Conservation (phyloP, 2,329 filamentous ascomycete genomes). For the Fusarium musae region DNA sequence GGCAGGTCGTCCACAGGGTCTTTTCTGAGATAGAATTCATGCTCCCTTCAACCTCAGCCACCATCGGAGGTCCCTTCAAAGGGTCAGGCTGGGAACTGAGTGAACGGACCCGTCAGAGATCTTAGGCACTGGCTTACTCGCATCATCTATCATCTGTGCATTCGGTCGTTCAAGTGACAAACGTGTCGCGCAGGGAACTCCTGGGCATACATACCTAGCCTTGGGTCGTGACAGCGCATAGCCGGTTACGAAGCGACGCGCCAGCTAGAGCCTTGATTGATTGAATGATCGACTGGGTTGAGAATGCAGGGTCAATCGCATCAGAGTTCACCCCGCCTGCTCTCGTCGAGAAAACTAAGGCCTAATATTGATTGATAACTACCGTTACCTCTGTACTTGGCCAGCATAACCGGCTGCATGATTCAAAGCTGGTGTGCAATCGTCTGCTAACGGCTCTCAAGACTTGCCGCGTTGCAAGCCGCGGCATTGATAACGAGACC, state of each 20-base stretch:
- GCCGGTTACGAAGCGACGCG: constrained; percentile 33
- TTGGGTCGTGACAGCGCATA: constrained; percentile 29
- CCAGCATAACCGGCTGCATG: constrained; percentile 18
- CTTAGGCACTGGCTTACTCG: constrained; percentile 27
- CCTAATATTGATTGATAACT: background rate
- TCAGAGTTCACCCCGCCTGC: constrained; percentile 30
- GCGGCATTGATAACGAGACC: constrained; percentile 17
- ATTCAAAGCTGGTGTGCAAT: constrained; percentile 12
- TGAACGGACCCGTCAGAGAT: constrained; percentile 39
- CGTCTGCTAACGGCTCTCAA: constrained; percentile 12
- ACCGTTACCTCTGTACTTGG: background rate
- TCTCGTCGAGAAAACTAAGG: constrained; percentile 6
- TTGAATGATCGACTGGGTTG: constrained; percentile 8
- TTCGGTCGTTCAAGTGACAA: constrained; percentile 31
- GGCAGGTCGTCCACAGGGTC: constrained; percentile 15
- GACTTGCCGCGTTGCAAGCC: constrained; percentile 37
- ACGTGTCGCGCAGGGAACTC: constrained; percentile 42
- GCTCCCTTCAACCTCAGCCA: constrained; percentile 32
- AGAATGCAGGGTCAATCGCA: constrained; percentile 27
- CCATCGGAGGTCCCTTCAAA: constrained; percentile 24
- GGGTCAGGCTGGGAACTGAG: constrained; percentile 5
- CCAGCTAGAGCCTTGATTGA: constrained; percentile 19
- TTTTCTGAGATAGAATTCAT: constrained; percentile 9
- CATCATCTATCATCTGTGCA: constrained; percentile 38
- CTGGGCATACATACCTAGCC: constrained; percentile 6